phyloP scores from a whole-genome alignment of 2,329 filamentous ascomycete genomes.

The Scytalidium sp. region DNA sequence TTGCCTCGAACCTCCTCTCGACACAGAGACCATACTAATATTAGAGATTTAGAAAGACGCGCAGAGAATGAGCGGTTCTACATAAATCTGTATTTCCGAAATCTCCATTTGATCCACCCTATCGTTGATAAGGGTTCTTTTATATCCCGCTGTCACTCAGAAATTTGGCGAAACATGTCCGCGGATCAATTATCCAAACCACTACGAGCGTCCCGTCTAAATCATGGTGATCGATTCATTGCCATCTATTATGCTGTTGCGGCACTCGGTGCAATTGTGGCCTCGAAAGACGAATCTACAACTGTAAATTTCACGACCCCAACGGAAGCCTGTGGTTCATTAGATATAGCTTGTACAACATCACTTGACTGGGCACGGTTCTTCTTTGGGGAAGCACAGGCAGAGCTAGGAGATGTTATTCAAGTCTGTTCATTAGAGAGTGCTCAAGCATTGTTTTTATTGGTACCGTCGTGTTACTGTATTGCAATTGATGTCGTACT shows the following conservation, averaged over 20 bases:
- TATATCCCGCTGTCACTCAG: conserved; percentile 12
- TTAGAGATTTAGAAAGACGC: neutral
- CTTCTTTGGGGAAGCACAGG: neutral
- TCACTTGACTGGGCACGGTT: neutral
- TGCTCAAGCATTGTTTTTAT: neutral
- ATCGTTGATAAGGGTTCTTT: conserved; percentile 15
- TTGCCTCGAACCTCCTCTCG: neutral
- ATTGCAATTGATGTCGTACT: neutral
- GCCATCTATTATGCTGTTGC: neutral
- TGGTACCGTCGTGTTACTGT: neutral
- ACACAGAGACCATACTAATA: neutral
- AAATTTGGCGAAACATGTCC: too few species aligned
- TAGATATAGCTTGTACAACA: too few species aligned
- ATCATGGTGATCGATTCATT: neutral
- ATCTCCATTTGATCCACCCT: conserved; percentile 20
- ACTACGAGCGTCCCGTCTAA: neutral
- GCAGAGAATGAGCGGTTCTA: conserved; percentile 2
- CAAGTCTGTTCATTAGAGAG: neutral
- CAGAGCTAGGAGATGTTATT: neutral
- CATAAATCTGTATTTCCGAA: conserved; percentile 18
- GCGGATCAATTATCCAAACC: too few species aligned
- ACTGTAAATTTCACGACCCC: neutral
- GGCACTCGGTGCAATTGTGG: neutral
- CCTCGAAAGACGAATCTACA: neutral
- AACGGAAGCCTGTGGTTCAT: too few species aligned